Conservation (phyloP, 1,284 basidiomycete genomes). For the Neotropicomus parvogracilis region DNA sequence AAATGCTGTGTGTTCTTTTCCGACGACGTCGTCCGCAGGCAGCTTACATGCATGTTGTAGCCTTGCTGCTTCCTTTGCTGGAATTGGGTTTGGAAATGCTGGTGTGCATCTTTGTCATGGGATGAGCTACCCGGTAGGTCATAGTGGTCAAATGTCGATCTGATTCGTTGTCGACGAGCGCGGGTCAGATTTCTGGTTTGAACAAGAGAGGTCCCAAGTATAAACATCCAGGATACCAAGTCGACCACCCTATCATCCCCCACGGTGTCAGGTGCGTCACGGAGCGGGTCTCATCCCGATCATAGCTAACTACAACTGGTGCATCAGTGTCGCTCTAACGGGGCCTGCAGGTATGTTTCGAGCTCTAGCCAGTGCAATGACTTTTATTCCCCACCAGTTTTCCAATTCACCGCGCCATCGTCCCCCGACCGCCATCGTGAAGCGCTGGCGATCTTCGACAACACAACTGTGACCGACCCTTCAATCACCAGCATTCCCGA, state of each 20-base stretch:
- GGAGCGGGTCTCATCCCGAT: background rate
- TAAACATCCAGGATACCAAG: constrained; percentile 81
- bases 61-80: constrained; percentile 86
- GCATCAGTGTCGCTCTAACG: constrained; percentile 70
- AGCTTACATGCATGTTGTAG: constrained; percentile 36
- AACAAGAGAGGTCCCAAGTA: constrained; percentile 92
- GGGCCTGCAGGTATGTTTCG: constrained; percentile 67
- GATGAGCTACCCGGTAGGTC: constrained; percentile 74
- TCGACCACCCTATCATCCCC: constrained; percentile 86
- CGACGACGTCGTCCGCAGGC: background rate
- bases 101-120: constrained; percentile 91
- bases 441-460: constrained; percentile 81
- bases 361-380: background rate
- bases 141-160: constrained; percentile 1
- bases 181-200: constrained; percentile 80
- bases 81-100: constrained; percentile 94
- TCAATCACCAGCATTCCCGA: constrained; percentile 77
- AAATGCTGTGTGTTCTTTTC: constrained; percentile 74
- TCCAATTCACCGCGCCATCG: constrained; percentile 91
- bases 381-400: constrained; percentile 48
- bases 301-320: background rate
- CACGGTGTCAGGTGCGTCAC: constrained; percentile 73
- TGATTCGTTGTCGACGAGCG: constrained; percentile 9
- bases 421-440: constrained; percentile 88
- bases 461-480: constrained; percentile 60